Base-by-base conservation (phyloP, 2,329 filamentous ascomycete genomes). In the Xylariomycetidae sp. region DNA sequence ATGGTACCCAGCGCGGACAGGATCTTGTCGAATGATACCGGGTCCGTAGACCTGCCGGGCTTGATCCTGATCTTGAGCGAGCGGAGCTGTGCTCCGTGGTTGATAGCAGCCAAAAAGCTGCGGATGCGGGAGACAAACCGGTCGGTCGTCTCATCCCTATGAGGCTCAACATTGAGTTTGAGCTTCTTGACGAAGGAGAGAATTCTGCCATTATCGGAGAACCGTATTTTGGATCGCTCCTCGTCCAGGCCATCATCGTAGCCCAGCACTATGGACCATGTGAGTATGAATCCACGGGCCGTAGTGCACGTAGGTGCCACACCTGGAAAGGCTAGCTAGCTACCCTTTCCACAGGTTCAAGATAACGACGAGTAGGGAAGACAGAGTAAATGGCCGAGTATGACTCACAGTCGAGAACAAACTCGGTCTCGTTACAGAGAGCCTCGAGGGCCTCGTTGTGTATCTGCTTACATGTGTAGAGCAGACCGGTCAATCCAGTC, bases 391-490 rank as follows among this genome's bases (percentile, higher is more conserved):
- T 15, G 12, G 27, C 11, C 11, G 11, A 28, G 15, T 28, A 5
- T 11, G 13, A 16, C 27, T 14, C 15, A 32, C 30, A n/a, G 15
- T 40, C 35, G 6, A 40, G 25, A 12, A 42, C 34, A n/a, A 40
- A 35, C 17, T 42, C 37, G 16, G 37, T 29, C 17, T 40, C 18
- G 3, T 30, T 27, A 16, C 34, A 40, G 19, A 42, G 37, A 9
- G 31, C 16, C 18, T 30, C 14, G 12, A 40, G 27, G n/a, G 37
- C 37, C 25, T 42, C 40, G 14, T 33, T 25, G 14, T 36, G 40
- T 11, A 43, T 19, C 17, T 36, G 22, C 17, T 35, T 37, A 20
- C 37, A 40, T 9, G 37, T 37, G 16, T 29, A 36, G n/a, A 43
- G 37, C 25, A 40, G 16, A 15, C 16, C 9, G 6, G 34, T 43